Base-by-base conservation (phyloP, 2,329 filamentous ascomycete genomes). In the Pseudogymnoascus sp. region DNA sequence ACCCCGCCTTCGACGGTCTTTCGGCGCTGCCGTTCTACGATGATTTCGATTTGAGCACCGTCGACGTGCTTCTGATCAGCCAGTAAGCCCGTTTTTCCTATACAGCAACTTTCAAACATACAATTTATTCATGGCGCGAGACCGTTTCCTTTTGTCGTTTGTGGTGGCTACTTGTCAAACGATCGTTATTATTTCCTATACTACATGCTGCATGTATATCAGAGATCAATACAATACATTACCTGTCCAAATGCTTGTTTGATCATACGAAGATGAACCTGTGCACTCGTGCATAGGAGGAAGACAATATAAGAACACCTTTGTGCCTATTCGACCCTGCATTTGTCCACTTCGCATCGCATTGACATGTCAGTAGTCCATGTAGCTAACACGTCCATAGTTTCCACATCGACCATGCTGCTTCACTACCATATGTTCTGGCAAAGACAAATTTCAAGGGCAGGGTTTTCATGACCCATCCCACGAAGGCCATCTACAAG, bases 401-500 rank as follows among this genome's bases (percentile, higher is more conserved):
- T 89, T 99, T 99, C 74, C 95, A 99, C 76, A 83, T 97, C 74
- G 95, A 99, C 73, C 95, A 99, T 79, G 95, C 95, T n/a, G 93
- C 93, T 14, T 96, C 93, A n/a, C 80, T 99, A 56, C 95, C 95
- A 50, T 99, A 97, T 74, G 95, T 99, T 65, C 84, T 99, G 68
- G 90, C 93, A 68, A 99, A 99, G 79, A 97, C 95, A 38, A 97
- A 97, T 76, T 99, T 99, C 80, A 89, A 90, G 68, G 95, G 95
- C 59, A 87, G 93, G 21, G 93, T 97, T 65, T 97, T 97, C 79
- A 99, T 97, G 93, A 99, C 95, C 61, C 95, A 99, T 79, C 92
- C 95, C 1, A 99, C 95, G 56, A 97, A 99, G 76, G 95, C 95
- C 70, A 99, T 99, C 74, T 99, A 99, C 83, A 97, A 97, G 78